These are phyloP conservation scores for Senna tora DNA, from an alignment of 306 rosid species.

Conservation along the genomic window DNA sequence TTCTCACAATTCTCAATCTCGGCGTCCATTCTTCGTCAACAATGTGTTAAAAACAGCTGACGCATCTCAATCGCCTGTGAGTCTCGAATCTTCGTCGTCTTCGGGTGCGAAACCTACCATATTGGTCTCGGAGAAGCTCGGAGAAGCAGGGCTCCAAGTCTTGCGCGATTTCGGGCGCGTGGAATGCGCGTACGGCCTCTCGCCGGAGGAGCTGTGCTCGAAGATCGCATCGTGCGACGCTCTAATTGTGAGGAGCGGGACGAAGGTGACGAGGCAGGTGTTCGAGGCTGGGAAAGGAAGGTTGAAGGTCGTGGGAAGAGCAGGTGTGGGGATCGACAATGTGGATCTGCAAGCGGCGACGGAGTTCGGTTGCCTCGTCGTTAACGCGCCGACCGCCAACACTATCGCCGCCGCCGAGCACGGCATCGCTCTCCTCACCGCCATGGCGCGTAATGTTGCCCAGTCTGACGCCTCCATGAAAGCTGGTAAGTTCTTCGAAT, in stretches of 20 bases:
- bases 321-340: slow-evolving; percentile 94
- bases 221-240: slow-evolving; percentile 82
- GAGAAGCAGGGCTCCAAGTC: slow-evolving; percentile 74
- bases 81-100: neutral
- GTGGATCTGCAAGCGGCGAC: slow-evolving; percentile 96
- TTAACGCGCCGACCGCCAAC: slow-evolving; percentile 88
- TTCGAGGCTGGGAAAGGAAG: slow-evolving; percentile 73
- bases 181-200: slow-evolving; percentile 62
- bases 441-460: slow-evolving; percentile 87
- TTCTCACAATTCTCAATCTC: neutral
- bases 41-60: slow-evolving; percentile 45
- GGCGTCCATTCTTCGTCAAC: slow-evolving; percentile 38
- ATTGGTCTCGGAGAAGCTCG: slow-evolving; percentile 82
- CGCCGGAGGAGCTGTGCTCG: slow-evolving; percentile 61
- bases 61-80: slow-evolving; percentile 2
- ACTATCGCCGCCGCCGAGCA: slow-evolving; percentile 93
- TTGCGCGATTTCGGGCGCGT: slow-evolving; percentile 62
- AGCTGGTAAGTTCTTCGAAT: slow-evolving; percentile 52
- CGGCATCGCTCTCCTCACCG: slow-evolving; percentile 78
- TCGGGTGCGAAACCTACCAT: slow-evolving; percentile 49
- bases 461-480: slow-evolving; percentile 90
- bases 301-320: slow-evolving; percentile 90
- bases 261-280: slow-evolving; percentile 71
- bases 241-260: slow-evolving; percentile 82
- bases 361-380: slow-evolving; percentile 84